Conservation (phyloP, 139 green algal species). For the Spirogloea muscicola region DNA sequence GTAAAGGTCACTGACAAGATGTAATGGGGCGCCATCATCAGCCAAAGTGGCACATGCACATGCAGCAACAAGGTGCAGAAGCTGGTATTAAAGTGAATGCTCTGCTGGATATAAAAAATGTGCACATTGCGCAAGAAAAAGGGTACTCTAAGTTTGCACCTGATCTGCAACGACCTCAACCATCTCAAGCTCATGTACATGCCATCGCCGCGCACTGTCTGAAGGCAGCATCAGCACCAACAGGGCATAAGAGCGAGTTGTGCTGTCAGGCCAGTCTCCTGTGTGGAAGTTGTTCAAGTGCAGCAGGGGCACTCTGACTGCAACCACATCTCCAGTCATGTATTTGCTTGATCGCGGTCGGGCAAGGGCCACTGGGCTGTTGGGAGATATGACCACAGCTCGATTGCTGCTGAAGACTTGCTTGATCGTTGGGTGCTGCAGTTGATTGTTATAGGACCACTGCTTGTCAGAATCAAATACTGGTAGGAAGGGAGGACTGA, state of each 20-base stretch:
- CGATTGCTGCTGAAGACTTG: slow-evolving; percentile 40
- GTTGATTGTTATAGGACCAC: no score
- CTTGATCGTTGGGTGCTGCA: slow-evolving; percentile 32
- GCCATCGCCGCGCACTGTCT: slow-evolving; percentile 38
- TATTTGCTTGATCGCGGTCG: slow-evolving; percentile 17
- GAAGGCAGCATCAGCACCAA: slow-evolving; percentile 44
- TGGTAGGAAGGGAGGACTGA: no score
- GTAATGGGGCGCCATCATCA: not conserved
- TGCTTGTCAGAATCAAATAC: no score
- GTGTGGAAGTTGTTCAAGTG: slow-evolving; percentile 37
- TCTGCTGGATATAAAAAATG: no score
- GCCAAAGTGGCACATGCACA: not conserved
- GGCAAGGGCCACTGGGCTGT: slow-evolving; percentile 27
- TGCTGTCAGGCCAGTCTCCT: slow-evolving; percentile 21
- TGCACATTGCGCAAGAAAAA: no score
- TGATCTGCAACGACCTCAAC: slow-evolving; percentile 45
- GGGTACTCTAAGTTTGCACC: slow-evolving; percentile 2
- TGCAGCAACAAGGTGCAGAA: not conserved
- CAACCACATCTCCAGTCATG: slow-evolving; percentile 36
- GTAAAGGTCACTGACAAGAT: not conserved
- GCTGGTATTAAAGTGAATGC: not conserved
- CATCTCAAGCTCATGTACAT: slow-evolving; percentile 44
- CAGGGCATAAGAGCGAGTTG: slow-evolving; percentile 20
- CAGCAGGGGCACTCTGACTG: slow-evolving; percentile 33
- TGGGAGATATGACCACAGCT: slow-evolving; percentile 37